Evolutionary conservation across 441 rosid species (phyloP).

Genomic region (Gossypium lobatum): DNA sequence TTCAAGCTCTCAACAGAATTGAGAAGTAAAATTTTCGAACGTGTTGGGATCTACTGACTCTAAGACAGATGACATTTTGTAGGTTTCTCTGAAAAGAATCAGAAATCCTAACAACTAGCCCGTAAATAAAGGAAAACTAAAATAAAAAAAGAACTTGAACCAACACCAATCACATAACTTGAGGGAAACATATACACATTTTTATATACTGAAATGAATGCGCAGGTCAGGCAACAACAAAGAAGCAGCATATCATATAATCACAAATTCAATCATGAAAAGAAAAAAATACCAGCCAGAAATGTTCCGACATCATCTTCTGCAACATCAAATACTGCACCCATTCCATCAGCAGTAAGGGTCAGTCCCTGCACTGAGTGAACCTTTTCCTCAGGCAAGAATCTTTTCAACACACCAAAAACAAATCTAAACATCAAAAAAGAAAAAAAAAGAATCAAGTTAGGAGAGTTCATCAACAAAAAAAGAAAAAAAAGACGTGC

Average conservation of each 20-base stretch:
- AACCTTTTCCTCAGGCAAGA: constrained; percentile 81
- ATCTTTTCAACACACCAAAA: constrained; percentile 57
- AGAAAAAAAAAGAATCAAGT: background rate
- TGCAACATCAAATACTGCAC: constrained; percentile 76
- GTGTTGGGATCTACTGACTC: too few relatives aligned
- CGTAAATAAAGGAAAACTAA: background rate
- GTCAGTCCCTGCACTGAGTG: constrained; percentile 58
- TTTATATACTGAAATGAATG: background rate
- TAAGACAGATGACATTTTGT: too few relatives aligned
- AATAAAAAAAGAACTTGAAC: background rate
- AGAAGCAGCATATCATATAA: background rate
- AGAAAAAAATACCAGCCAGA: constrained; percentile 37
- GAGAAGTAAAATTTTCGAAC: too few relatives aligned
- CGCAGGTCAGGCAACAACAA: background rate
- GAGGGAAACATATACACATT: background rate
- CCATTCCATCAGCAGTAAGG: constrained; percentile 72
- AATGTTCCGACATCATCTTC: constrained; percentile 55
- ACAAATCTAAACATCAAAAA: constrained; percentile 45
- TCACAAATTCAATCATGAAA: background rate
- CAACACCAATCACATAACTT: background rate
- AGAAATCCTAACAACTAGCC: background rate
- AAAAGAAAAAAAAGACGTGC: background rate
- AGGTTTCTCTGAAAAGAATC: too few relatives aligned
- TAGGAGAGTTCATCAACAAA: background rate
- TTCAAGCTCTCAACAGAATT: too few relatives aligned